A percentile compares a stretch with the other conserved stretches of the same genome.
Evolutionary conservation across 352 stramenopile species (phyloP).

Genomic region (Phytophthora melonis): DNA sequence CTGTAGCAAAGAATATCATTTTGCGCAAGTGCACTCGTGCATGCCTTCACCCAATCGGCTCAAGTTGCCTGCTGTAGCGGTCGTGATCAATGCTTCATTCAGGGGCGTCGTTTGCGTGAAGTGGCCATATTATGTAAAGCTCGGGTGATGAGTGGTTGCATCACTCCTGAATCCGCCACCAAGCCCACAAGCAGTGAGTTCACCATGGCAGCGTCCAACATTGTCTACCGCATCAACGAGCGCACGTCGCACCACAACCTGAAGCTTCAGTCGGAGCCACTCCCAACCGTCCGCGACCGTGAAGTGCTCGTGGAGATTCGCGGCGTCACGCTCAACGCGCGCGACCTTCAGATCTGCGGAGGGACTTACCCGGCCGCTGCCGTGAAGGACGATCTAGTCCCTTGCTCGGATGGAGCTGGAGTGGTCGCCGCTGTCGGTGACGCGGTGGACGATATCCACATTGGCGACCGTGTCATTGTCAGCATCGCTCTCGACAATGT

Average conservation of each 20-base stretch:
- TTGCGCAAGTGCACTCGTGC: too few relatives aligned
- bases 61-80: too few relatives aligned
- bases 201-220: conserved; percentile 25
- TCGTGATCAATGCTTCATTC: conserved; percentile 14
- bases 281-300: conserved; percentile 22
- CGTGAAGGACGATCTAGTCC: conserved; percentile 36
- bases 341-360: conserved; percentile 30
- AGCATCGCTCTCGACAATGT: conserved; percentile 38
- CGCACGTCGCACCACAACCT: conserved; percentile 39
- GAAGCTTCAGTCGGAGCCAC: conserved; percentile 12
- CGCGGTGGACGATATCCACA: conserved; percentile 19
- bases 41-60: too few relatives aligned
- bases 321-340: conserved; percentile 37
- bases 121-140: conserved; percentile 20
- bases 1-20: too few relatives aligned
- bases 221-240: conserved; percentile 35
- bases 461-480: conserved; percentile 40
- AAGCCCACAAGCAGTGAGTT: conserved; percentile 7
- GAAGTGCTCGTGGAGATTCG: conserved; percentile 42
- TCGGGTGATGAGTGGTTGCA: conserved; percentile 5
- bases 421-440: conserved; percentile 23
- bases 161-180: conserved; percentile 7
- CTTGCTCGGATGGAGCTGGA: conserved; percentile 38
- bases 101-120: conserved; percentile 22
- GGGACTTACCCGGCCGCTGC: conserved; percentile 23